These are phyloP conservation scores for Chlamydomonas schloesseri DNA, from an alignment of 139 green algal genomes.

Conservation along the genomic window DNA sequence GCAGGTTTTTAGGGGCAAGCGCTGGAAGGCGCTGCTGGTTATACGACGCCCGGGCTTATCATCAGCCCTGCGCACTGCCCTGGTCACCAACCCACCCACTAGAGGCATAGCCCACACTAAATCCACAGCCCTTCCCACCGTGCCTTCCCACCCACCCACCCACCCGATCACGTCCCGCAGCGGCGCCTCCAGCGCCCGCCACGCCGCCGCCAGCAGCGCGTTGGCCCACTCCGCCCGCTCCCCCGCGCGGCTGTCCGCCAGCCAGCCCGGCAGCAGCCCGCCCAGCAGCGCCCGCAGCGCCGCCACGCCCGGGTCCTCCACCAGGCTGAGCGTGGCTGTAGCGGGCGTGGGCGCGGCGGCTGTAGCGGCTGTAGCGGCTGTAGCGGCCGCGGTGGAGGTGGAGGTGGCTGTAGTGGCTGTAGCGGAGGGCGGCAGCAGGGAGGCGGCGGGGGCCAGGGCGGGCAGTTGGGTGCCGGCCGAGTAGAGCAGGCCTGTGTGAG, in stretches of 20 bases:
- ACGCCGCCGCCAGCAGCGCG: constrained; percentile 21
- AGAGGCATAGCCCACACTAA: not conserved
- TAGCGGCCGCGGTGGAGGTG: not conserved
- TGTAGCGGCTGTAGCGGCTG: not conserved
- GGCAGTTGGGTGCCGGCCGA: constrained; percentile 26
- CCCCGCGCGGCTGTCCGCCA: constrained; percentile 12
- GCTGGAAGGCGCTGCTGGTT: too few relatives aligned
- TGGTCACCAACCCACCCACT: too few relatives aligned
- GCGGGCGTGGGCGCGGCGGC: not conserved
- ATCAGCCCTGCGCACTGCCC: too few relatives aligned
- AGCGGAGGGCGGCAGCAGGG: not conserved
- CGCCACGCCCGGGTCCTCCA: constrained; percentile 15
- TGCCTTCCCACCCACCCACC: not conserved
- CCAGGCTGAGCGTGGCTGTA: constrained; percentile 2
- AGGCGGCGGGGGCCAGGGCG: not conserved
- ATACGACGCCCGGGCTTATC: too few relatives aligned
- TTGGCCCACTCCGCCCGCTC: constrained; percentile 37
- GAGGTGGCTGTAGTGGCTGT: not conserved
- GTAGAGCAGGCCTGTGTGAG: constrained; percentile 12
- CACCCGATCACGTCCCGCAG: constrained; percentile 15
- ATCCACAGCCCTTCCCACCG: not conserved
- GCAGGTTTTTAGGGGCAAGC: too few relatives aligned
- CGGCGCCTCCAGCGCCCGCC: constrained; percentile 23
- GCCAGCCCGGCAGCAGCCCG: constrained; percentile 9
- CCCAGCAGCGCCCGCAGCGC: constrained; percentile 14